Evolutionary conservation across 345 rosid species (phyloP), one percentile per base, ranked within the genome.

Genomic region (Lagerstroemia speciosa): DNA sequence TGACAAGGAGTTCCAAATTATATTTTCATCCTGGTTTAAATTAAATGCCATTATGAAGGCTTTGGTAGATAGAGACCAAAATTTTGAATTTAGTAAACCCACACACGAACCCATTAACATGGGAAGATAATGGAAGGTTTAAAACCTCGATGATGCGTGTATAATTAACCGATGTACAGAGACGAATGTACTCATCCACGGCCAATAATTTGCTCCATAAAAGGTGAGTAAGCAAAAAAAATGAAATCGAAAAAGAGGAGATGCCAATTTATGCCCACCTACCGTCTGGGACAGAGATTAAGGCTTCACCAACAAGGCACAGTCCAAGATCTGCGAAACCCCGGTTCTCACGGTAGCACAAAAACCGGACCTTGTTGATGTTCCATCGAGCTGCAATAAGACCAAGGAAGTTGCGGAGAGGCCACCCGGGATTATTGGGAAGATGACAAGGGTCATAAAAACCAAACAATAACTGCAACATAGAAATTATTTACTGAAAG

Each of bases 391-490:
- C 75, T 73, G 69, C 83, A 75, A 94, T 86, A 71, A 91, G 85
- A 22, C 90, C 89, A 3, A 91, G 83, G 76, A 85, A 87, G 83
- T 91, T 94, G 70, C 97, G 90, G 71, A 94, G 93, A 69, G 96
- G 97, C 99, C 99, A 94, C 26, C 99, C 97, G 66, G 99, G 99
- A 67, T 89, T 82, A 71, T 70, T 88, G 58, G 85, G 88, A 80
- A 91, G 96, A 79, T 94, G 90, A 68, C 96, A 91, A 6, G 97
- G 97, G 62, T 94, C 96, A 76, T 89, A 94, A 79, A 91, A 89
- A 66, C 95, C 95, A 69, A 85, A 89, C 29, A 91, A 81, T 75
- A 91, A 76, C 97, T 91, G 89, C 75, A 64, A 58, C 36, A 43
- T 67, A 52, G 72, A 77, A 65, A 65, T 37, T 64, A 11, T 37